A percentile compares a stretch with the other conserved stretches of the same genome.
phyloP scores from a whole-genome alignment of 257 asterid genomes.

The Nicotiana sylvestris region DNA sequence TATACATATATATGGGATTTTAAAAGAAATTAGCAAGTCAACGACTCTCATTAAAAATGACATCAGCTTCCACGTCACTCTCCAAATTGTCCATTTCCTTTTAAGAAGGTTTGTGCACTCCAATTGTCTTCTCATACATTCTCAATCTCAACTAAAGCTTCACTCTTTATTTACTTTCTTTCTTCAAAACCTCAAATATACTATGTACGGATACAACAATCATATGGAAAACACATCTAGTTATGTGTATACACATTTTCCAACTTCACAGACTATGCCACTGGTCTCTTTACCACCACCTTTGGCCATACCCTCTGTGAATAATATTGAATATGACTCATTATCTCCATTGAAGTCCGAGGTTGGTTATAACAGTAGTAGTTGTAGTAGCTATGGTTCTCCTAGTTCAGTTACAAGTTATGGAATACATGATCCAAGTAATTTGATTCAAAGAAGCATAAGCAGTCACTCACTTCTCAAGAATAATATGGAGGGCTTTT shows the following conservation, averaged over 20 bases:
- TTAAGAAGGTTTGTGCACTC: constrained; percentile 42
- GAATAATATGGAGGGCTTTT: constrained; percentile 37
- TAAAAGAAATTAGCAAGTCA: constrained; percentile 32
- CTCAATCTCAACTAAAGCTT: constrained; percentile 9
- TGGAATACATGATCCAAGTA: constrained; percentile 26
- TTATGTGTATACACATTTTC: constrained; percentile 18
- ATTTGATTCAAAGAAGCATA: constrained; percentile 52
- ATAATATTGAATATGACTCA: constrained; percentile 37
- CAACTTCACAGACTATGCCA: constrained; percentile 15
- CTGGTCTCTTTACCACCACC: constrained; percentile 33
- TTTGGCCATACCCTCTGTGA: constrained; percentile 37
- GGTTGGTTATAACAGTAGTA: constrained; percentile 32
- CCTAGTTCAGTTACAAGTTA: constrained; percentile 40
- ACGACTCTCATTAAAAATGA: constrained; percentile 33
- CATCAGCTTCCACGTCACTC: constrained; percentile 64
- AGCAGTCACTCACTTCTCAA: constrained; percentile 60
- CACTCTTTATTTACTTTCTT: not conserved
- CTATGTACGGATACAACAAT: constrained; percentile 52
- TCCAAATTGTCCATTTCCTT: constrained; percentile 43
- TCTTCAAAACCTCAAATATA: constrained; percentile 11
- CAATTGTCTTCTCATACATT: constrained; percentile 24
- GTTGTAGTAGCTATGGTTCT: constrained; percentile 64
- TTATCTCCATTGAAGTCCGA: constrained; percentile 46
- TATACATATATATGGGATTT: too few relatives aligned
- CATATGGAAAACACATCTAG: not conserved